Conservation (phyloP, 1,284 basidiomycete genomes). For the Xerocomus amazonicus region DNA sequence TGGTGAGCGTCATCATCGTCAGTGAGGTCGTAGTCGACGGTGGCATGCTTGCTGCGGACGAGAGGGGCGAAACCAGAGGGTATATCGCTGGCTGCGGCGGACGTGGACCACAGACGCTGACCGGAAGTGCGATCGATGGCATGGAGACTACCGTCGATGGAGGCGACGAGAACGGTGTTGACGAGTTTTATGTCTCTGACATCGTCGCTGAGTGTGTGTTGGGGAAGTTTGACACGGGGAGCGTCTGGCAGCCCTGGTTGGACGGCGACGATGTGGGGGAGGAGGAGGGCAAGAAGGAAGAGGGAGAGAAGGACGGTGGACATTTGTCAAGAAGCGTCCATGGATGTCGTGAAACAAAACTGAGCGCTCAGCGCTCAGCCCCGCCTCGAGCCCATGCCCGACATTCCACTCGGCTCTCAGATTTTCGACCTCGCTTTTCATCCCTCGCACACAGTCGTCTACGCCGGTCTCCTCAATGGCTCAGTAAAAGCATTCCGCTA, state of each 20-base stretch:
- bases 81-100: constrained; percentile 46
- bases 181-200: constrained; percentile 55
- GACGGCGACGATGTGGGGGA: constrained; percentile 15
- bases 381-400: constrained; percentile 49
- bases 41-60: constrained; percentile 62
- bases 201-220: constrained; percentile 11
- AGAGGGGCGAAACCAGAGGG: constrained; percentile 64
- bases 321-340: constrained; percentile 31
- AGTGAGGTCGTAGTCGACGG: constrained; percentile 50
- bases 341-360: constrained; percentile 6
- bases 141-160: constrained; percentile 88
- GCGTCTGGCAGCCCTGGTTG: constrained; percentile 10
- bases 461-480: constrained; percentile 78
- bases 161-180: constrained; percentile 79
- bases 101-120: constrained; percentile 76
- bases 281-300: constrained; percentile 4
- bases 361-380: not conserved
- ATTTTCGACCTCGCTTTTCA: constrained; percentile 91
- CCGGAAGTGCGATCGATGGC: constrained; percentile 82
- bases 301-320: constrained; percentile 7
- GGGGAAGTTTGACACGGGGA: constrained; percentile 1
- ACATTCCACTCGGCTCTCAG: constrained; percentile 71
- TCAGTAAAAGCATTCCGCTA: constrained; percentile 79
- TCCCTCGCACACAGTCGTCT: constrained; percentile 66
- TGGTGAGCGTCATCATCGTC: constrained; percentile 53